phyloP scores from a whole-genome alignment of 441 rosid genomes.

The Macaranga tanarius region DNA sequence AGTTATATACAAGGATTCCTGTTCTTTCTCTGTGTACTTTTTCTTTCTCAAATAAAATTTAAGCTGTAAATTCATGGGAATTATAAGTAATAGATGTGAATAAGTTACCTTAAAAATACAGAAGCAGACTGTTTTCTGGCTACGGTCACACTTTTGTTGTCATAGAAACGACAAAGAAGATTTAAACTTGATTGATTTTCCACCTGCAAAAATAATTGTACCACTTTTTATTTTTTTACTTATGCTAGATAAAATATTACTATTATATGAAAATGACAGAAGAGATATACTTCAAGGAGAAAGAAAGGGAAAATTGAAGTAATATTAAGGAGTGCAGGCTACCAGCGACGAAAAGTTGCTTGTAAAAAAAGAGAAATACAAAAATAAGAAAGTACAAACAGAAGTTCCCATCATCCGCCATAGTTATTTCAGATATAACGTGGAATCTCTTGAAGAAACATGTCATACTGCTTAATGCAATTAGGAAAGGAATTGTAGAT shows the following conservation, averaged over 20 bases:
- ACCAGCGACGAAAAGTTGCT: background rate
- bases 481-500: background rate
- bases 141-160: constrained; percentile 57
- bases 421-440: background rate
- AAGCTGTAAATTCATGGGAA: background rate
- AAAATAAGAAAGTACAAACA: background rate
- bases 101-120: constrained; percentile 61
- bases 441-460: constrained; percentile 6
- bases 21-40: background rate
- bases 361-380: background rate
- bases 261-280: constrained; percentile 9
- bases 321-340: background rate
- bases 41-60: background rate
- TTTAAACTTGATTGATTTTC: constrained; percentile 76
- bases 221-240: background rate
- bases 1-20: background rate
- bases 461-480: background rate
- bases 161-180: constrained; percentile 60
- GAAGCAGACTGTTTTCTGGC: constrained; percentile 71
- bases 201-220: constrained; percentile 50
- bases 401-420: background rate
- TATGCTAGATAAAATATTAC: constrained; percentile 15
- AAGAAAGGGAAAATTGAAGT: background rate
- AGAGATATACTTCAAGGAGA: background rate
- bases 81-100: constrained; percentile 10